A percentile compares a stretch with the other conserved stretches of the same genome.
Conservation (phyloP, 225 moss, liverwort and hornwort genomes). For the Takakia lepidozioides region DNA sequence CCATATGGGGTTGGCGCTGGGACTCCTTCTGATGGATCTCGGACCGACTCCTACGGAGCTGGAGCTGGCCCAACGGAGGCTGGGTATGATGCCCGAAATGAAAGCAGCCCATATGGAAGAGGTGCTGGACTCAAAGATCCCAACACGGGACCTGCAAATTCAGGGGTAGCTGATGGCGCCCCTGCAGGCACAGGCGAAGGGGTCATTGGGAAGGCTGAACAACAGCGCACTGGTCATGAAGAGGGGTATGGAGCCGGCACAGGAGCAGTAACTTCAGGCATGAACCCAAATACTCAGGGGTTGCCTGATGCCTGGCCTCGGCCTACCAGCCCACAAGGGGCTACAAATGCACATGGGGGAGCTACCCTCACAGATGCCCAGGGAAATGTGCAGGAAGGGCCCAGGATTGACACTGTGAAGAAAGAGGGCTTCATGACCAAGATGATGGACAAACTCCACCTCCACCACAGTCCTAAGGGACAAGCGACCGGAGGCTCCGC, state of each 20-base stretch:
- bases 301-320: slow-evolving; percentile 3
- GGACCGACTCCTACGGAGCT: not conserved
- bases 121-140: not conserved
- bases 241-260: no score
- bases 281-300: slow-evolving; percentile 14
- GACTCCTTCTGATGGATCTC: not conserved
- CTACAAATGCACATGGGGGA: slow-evolving; percentile 27
- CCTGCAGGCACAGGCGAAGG: slow-evolving; percentile 40
- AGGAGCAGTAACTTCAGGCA: slow-evolving; percentile 15
- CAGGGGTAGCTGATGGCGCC: slow-evolving; percentile 20
- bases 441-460: slow-evolving; percentile 39
- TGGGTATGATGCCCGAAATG: not conserved
- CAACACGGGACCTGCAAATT: slow-evolving; percentile 1
- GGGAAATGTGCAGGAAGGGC: slow-evolving; percentile 32
- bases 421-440: slow-evolving; percentile 48
- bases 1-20: slow-evolving; percentile 7
- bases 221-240: no score
- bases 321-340: slow-evolving; percentile 21
- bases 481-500: no score
- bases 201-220: no score
- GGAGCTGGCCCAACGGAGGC: not conserved
- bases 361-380: slow-evolving; percentile 26
- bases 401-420: slow-evolving; percentile 35
- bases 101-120: not conserved
- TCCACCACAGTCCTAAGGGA: slow-evolving; percentile 44